Conservation (phyloP, 306 rosid genomes). For the Rosa multiflora region DNA sequence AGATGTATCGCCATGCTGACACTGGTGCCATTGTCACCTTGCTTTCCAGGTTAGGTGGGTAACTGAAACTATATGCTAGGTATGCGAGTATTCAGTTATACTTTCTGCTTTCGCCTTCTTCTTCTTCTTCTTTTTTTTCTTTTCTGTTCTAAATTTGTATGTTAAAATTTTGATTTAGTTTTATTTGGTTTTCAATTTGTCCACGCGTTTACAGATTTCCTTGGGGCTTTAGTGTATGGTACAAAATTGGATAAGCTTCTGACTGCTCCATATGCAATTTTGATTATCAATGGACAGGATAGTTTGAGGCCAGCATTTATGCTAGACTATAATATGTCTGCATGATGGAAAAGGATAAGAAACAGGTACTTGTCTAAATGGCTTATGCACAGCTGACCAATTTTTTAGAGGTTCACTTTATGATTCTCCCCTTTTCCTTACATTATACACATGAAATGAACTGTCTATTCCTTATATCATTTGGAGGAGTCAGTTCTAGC, state of each 20-base stretch:
- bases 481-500: conserved; percentile 49
- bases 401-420: no score
- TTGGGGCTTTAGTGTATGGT: not conserved
- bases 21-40: conserved; percentile 79
- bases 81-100: conserved; percentile 18
- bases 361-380: not conserved
- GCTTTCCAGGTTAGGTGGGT: conserved; percentile 78
- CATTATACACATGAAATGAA: no score
- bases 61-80: conserved; percentile 24
- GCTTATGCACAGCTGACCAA: not conserved
- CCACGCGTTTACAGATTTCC: not conserved
- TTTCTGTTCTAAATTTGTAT: no score
- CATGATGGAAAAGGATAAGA: not conserved
- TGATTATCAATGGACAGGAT: not conserved
- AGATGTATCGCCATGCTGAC: conserved; percentile 86
- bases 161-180: no score
- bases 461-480: no score
- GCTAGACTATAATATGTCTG: not conserved
- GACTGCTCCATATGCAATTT: not conserved
- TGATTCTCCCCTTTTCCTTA: no score
- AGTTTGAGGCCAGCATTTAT: no score
- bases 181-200: no score
- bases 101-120: not conserved
- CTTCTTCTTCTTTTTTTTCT: conserved; percentile 44
- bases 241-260: no score